A percentile compares a stretch with the other conserved stretches of the same genome.
Conservation (phyloP, 495 filamentous ascomycete genomes). For the Neurospora tetrasperma region DNA sequence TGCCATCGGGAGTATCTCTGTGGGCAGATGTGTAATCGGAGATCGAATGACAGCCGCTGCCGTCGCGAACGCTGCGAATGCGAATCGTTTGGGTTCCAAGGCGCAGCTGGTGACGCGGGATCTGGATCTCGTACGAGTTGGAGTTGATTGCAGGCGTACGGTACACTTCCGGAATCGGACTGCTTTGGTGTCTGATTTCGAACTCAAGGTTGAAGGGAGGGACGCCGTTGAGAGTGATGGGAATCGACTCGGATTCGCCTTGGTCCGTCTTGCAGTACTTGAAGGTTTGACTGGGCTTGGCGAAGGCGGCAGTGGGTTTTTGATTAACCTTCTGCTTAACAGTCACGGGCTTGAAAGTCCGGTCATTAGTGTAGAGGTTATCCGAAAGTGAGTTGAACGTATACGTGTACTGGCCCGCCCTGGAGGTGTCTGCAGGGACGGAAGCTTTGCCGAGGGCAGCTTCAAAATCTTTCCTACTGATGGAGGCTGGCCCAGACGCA, state of each 20-base stretch:
- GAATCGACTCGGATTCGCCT: constrained; percentile 73
- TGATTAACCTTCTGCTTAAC: constrained; percentile 75
- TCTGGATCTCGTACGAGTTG: constrained; percentile 63
- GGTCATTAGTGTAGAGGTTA: constrained; percentile 68
- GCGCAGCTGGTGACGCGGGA: constrained; percentile 71
- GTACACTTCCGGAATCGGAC: constrained; percentile 67
- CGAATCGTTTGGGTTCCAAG: constrained; percentile 77
- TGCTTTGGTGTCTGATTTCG: constrained; percentile 81
- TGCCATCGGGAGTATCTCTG: constrained; percentile 40
- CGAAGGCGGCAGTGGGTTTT: constrained; percentile 68
- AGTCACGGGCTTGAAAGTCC: constrained; percentile 51
- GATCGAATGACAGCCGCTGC: constrained; percentile 65
- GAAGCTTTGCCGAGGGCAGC: constrained; percentile 60
- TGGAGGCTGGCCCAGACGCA: constrained; percentile 47
- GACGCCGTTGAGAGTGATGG: constrained; percentile 69
- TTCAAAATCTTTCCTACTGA: constrained; percentile 55
- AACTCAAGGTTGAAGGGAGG: constrained; percentile 85
- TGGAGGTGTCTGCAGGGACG: constrained; percentile 71
- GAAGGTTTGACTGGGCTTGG: constrained; percentile 84
- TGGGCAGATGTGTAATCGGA: background rate
- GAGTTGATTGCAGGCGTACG: constrained; percentile 64
- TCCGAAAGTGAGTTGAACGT: constrained; percentile 73
- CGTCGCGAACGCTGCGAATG: constrained; percentile 80
- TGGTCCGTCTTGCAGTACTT: constrained; percentile 83
- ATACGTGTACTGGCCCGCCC: constrained; percentile 76